Base-by-base conservation (phyloP, 352 stramenopile genomes). In the Phytophthora parvispora region DNA sequence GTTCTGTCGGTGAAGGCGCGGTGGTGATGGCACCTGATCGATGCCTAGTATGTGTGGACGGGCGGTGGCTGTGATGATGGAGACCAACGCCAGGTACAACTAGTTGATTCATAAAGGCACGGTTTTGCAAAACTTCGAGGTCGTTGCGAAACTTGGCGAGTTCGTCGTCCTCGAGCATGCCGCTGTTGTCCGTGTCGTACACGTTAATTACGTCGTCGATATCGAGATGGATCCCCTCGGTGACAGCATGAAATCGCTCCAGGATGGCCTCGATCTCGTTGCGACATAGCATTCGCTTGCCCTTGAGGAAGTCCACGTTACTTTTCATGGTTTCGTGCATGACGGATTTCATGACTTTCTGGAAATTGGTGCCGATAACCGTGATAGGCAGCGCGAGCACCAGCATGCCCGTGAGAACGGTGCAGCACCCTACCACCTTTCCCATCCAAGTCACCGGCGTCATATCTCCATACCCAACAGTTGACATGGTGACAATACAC, bases 401-500 rank as follows among this genome's bases (percentile, higher is more conserved):
- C 13, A 98, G 76, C 77, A 97, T 94, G 16, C 92, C 92, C 10
- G 79, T 93, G 38, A 97, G 74, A 28, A 96, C 84, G 8, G 79
- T 89, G 29, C 79, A 72, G 22, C 81, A 83, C 43, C 89, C 91
- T 7, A 97, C 70, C 16, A 97, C 57, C 49, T 93, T 90, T 6
- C 91, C 92, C 4, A 66, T 20, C 27, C 84, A 72, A 12, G 90
- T 95, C 63, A 94, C 87, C 3, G 92, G 91, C 3, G 78, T 88
- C 77, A 96, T 90, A 54, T 98, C 92, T 2, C 92, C 92, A 56
- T 97, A 98, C 1, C 92, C 92, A 4, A 97, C 90, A 0, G 92
- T 97, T 24, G 92, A 97, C 83, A 97, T 96, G n/a, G 91, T 97
- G 57, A 97, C 89, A 52, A 98, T 90, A 53, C 91, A 92, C 90